Base-by-base conservation (phyloP, 352 stramenopile species). In the Thalassiosira livingstoniorum region DNA sequence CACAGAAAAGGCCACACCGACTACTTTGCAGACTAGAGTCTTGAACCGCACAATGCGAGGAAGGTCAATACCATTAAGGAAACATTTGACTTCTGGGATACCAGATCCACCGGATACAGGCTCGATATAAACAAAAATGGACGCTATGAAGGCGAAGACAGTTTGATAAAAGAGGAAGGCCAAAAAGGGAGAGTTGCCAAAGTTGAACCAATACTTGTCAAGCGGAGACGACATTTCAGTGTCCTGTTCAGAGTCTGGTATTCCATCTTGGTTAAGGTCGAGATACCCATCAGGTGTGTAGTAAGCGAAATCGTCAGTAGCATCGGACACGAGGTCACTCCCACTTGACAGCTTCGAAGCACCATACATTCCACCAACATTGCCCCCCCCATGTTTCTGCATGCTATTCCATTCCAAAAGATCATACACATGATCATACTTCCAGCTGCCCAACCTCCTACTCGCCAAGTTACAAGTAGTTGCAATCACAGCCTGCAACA, bases 11-110 rank as follows among this genome's bases (percentile, higher is more conserved):
- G 97, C 94, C 4, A 99, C 96, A 29, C 97, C 98, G 13, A 98
- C 80, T 0, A 97, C 95, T 88, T 99, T 99, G 75, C 94, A 98
- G 53, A 99, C 92, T 3, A 99, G 86, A 31, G 97, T 99, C 84
- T 98, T 98, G 43, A 98, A 85, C 0, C 96, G 91, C 4, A 99
- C 95, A n/a, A 99, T 94, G 25, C 96, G 93, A 39, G 97, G 96
- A 31, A 99, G 94, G 91, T 98, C 98, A 78, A 99, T 98, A 25
- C 98, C 98, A 87, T 99, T 99, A 13, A 99, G 89, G 25, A 97
- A 98, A 37, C 96, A 97, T 83, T 99, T 99, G 75, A 99, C 98
- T 88, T 99, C 98, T 4, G 94, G 94, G 82, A 99, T 99, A 51
- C 97, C 97, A 4, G 97, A 99, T 10, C 98, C 98, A 45, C 91